Evolutionary conservation across 768 basidiomycete genomes (phyloP).

Genomic region (Xerocomus brunneocitrinus): DNA sequence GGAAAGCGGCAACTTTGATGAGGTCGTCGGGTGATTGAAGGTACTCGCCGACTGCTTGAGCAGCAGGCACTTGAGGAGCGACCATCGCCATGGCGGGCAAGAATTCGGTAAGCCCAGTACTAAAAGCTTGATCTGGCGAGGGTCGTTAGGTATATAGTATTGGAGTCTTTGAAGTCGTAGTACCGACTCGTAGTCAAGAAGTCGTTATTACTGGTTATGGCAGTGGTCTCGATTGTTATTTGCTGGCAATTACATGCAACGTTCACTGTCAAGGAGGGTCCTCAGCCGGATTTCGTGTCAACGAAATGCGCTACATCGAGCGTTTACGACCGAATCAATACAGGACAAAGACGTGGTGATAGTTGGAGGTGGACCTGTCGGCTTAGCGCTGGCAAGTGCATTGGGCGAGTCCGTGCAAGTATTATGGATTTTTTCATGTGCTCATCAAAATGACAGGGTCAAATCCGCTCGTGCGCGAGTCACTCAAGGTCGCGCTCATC

Average conservation of each 20-base stretch:
- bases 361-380: conserved; percentile 91
- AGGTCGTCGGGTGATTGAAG: conserved; percentile 94
- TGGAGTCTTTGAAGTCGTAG: neutral
- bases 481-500: conserved; percentile 63
- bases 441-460: conserved; percentile 41
- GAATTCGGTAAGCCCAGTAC: no score
- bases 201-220: neutral
- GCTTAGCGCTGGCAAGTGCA: conserved; percentile 83
- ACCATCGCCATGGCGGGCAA: conserved; percentile 37
- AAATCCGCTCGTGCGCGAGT: conserved; percentile 44
- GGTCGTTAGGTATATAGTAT: neutral
- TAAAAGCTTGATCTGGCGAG: no score
- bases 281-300: conserved; percentile 1
- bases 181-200: no score
- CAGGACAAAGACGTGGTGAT: conserved; percentile 83
- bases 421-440: neutral
- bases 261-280: conserved; percentile 7
- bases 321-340: conserved; percentile 18
- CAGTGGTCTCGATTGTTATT: neutral
- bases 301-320: conserved; percentile 5
- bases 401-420: conserved; percentile 50
- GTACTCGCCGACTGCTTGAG: conserved; percentile 84
- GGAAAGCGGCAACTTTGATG: conserved; percentile 77
- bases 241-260: neutral
- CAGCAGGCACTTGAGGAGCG: conserved; percentile 60